Percentiles rank a stretch among this genome's conserved stretches.
phyloP scores from a whole-genome alignment of 2,329 filamentous ascomycete species.

The Xylaria sp. region DNA sequence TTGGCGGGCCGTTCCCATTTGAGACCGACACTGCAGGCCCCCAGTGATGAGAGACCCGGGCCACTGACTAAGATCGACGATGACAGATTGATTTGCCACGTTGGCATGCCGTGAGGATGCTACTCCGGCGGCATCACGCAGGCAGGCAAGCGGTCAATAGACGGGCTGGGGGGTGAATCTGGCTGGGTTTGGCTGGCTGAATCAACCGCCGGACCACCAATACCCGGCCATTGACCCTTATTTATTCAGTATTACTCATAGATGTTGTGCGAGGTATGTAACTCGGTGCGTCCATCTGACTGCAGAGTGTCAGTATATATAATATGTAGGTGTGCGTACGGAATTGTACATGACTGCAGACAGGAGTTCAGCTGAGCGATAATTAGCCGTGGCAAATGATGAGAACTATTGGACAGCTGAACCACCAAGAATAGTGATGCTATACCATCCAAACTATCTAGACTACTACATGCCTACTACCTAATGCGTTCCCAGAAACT shows the following conservation, averaged over 20 bases:
- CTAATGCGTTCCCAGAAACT: not conserved
- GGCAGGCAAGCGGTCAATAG: conserved; percentile 13
- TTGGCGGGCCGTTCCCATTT: conserved; percentile 34
- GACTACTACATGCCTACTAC: not conserved
- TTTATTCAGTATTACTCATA: not conserved
- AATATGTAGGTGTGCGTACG: not conserved
- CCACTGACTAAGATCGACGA: conserved; percentile 19
- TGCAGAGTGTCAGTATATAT: not conserved
- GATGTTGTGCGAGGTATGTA: conserved; percentile 30
- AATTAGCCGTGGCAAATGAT: not conserved
- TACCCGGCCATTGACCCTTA: not conserved
- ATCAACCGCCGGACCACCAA: not conserved
- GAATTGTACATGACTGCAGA: not conserved
- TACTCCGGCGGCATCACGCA: conserved; percentile 3
- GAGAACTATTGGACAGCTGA: conserved; percentile 16
- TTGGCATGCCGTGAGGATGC: conserved; percentile 17
- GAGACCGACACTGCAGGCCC: conserved; percentile 11
- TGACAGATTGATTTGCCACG: conserved; percentile 32
- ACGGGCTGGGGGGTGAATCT: conserved; percentile 4
- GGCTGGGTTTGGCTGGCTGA: conserved; percentile 31
- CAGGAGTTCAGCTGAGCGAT: conserved; percentile 16
- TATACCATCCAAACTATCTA: not conserved
- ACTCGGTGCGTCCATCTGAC: conserved; percentile 15
- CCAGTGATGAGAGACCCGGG: not conserved
- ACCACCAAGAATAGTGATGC: conserved; percentile 4